Conservation (phyloP, 2,329 filamentous ascomycete species). For the Botrytis aclada region DNA sequence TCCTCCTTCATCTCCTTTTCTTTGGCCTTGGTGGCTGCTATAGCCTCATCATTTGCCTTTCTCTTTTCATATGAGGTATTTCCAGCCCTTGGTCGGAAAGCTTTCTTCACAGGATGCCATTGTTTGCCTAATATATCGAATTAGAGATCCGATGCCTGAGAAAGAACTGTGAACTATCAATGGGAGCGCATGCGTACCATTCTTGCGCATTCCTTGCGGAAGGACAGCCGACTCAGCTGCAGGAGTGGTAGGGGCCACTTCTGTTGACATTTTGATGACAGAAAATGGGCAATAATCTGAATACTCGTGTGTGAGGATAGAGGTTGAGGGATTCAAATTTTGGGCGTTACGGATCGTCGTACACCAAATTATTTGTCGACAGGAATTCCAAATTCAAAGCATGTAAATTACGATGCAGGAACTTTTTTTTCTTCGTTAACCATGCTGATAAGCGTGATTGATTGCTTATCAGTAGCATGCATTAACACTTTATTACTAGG, state of each 20-base stretch:
- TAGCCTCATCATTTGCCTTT: constrained; percentile 63
- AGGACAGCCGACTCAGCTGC: constrained; percentile 1
- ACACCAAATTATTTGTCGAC: neutral
- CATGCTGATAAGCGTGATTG: neutral
- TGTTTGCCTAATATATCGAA: constrained; percentile 68
- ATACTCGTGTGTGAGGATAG: neutral
- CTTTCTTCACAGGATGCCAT: constrained; percentile 80
- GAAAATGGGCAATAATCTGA: neutral
- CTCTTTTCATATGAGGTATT: constrained; percentile 78
- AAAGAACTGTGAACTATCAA: neutral
- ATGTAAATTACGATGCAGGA: neutral
- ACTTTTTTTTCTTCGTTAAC: constrained; percentile 7
- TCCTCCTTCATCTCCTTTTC: constrained; percentile 96
- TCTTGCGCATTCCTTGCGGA: constrained; percentile 68
- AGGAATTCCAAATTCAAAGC: neutral
- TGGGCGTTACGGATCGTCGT: neutral
- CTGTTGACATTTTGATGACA: constrained; percentile 29
- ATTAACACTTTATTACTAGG: neutral
- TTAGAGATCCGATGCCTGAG: neutral
- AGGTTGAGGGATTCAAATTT: neutral
- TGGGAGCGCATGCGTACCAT: constrained; percentile 55
- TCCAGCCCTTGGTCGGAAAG: constrained; percentile 79
- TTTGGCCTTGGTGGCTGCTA: constrained; percentile 79
- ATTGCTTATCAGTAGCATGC: neutral
- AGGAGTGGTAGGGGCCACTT: constrained; percentile 21